Evolutionary conservation across 1,284 basidiomycete species (phyloP), one percentile per base, ranked within the genome.

Genomic region (Ceraceosorus bombacis): DNA sequence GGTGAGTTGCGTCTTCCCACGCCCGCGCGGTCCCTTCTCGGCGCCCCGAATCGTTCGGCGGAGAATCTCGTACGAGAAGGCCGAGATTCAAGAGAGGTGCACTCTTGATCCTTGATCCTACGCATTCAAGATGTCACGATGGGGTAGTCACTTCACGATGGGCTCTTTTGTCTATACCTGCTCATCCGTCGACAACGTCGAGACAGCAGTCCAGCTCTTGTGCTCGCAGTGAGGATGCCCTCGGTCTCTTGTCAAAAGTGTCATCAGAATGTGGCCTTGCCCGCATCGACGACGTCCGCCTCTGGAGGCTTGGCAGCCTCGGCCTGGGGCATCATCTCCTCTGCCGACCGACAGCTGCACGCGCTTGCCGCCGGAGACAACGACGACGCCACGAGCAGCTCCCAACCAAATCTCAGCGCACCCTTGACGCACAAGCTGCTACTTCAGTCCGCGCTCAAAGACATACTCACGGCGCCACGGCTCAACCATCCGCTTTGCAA

Each of bases 401-500:
- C 62, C 66, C 7, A 66, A 62, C 27, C 62, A 61, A 40, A 51
- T 62, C 50, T 59, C 64, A 1, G 64, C 63, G 9, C 63, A 63
- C 51, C 63, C 60, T 54, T 27, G 27, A 27, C 27, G 1, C 27
- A 27, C 27, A 27, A 27, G 27, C 27, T 27, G 27, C 27, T 27
- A 27, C 27, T 27, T 27, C 27, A 27, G 27, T 43, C 6, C 13
- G 48, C 5, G 48, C 43, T 38, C 38, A 37, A 10, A 55, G 55
- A 12, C 50, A 55, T 4, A 43, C 62, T n/a, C 17, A 10, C 56
- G 7, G 54, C 55, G 8, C 55, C 63, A 1, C 60, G 54, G 17
- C 84, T 95, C 55, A 90, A 94, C 77, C 94, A 98, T 78, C 95
- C 95, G 3, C 82, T 99, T 8, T 99, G 95, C 77, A 85, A 87